Percentiles rank a stretch among this genome's conserved stretches.
phyloP scores from a whole-genome alignment of 345 rosid species.

The Gossypium anomalum region DNA sequence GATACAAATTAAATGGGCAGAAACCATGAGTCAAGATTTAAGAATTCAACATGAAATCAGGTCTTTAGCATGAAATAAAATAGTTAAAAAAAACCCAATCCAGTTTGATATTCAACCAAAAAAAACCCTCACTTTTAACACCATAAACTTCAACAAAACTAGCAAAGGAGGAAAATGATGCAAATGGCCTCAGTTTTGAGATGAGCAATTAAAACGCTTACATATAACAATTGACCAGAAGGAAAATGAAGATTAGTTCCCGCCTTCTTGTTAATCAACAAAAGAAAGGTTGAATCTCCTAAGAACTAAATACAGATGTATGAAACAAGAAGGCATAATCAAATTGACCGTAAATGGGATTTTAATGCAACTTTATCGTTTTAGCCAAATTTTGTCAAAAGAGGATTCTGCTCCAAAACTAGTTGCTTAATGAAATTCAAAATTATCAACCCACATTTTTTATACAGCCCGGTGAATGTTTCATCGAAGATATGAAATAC shows the following conservation, averaged over 20 bases:
- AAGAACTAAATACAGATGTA: background rate
- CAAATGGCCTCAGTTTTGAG: background rate
- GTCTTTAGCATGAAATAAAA: background rate
- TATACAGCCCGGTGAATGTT: background rate
- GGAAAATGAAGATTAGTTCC: background rate
- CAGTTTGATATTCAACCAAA: background rate
- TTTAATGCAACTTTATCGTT: background rate
- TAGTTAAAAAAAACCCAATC: background rate
- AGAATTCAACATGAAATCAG: background rate
- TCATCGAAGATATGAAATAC: background rate
- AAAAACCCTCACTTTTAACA: background rate
- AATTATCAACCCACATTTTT: background rate
- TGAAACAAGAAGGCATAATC: background rate
- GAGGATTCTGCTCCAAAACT: background rate
- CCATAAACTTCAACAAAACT: background rate
- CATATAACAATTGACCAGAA: background rate
- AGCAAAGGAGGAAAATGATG: background rate
- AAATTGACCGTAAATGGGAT: background rate
- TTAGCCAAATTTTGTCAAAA: slow-evolving; percentile 5
- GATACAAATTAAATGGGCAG: slow-evolving; percentile 46
- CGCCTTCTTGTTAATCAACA: background rate
- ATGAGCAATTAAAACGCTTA: background rate
- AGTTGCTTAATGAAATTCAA: background rate
- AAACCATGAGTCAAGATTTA: slow-evolving; percentile 19
- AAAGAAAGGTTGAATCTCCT: background rate